Base-by-base conservation (phyloP, 306 rosid species). In the Alnus rubra region DNA sequence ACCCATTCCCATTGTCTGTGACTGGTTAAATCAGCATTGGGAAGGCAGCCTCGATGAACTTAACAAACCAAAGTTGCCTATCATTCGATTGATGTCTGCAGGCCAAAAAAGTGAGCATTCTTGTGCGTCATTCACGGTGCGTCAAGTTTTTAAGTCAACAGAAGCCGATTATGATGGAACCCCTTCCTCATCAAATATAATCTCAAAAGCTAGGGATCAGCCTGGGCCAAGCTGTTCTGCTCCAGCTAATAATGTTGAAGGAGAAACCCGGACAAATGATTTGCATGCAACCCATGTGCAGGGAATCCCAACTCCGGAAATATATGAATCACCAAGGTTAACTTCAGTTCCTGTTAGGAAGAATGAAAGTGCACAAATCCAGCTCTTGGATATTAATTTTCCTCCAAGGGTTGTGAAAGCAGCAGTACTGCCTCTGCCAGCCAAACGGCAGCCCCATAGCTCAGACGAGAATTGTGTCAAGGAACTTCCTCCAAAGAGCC, bases 21-120 rank as follows among this genome's bases (percentile, higher is more conserved):
- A 91, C 86, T 96, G 99, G 99, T 86, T 96, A 83, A 91, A 96
- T 83, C 97, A 96, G 89, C 98, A 96, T 23, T 96, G 99, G 99
- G 99, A 93, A 80, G 99, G 99, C 28, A 93, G 88, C 83, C 98
- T 96, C 45, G 98, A 96, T 56, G 99, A 96, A 42, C 98, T 96
- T 76, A 93, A 90, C 91, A 96, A 96, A 78, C 99, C 99, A 9
- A 93, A 91, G 79, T 74, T 89, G 80, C 99, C 98, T 2, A 87
- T 96, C 74, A 96, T 93, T 44, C 89, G 98, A 15, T 84, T 96
- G 80, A 91, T 93, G 99, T 91, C 99, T 19, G 51, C 92, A 0
- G 96, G 96, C 45, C 93, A 83, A 35, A 96, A 85, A 82, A 96
- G 97, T 72, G 99, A 96, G 78, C 98, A 90, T 83, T 93, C 97